Evolutionary conservation across 352 stramenopile genomes (phyloP).

Genomic region (Phytophthora fragariae): DNA sequence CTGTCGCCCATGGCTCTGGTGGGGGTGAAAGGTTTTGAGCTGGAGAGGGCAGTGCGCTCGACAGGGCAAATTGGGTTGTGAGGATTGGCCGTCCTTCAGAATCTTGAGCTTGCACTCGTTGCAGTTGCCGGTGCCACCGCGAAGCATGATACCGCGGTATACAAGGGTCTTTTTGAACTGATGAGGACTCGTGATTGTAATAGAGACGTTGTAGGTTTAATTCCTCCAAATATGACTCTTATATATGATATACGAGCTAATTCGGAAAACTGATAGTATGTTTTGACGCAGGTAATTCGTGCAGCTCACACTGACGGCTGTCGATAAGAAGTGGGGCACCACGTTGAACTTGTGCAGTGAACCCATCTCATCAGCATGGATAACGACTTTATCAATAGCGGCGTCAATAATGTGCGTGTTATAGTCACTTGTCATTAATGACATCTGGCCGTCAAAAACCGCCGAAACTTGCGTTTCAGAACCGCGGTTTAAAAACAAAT

Average conservation of each 20-base stretch:
- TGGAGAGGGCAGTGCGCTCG: constrained; percentile 10
- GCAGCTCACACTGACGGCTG: neutral
- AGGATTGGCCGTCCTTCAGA: constrained; percentile 17
- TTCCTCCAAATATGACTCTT: neutral
- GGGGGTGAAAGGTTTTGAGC: neutral
- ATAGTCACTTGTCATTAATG: neutral
- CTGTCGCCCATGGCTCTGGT: constrained; percentile 33
- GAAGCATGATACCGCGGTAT: neutral
- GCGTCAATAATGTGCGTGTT: neutral
- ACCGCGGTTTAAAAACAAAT: neutral
- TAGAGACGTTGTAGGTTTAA: neutral
- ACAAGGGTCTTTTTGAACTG: neutral
- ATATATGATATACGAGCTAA: neutral
- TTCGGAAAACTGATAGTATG: neutral
- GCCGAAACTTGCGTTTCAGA: constrained; percentile 37
- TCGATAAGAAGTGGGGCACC: neutral
- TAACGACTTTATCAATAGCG: neutral
- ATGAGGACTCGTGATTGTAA: neutral
- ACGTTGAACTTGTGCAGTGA: constrained; percentile 18
- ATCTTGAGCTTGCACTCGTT: constrained; percentile 21
- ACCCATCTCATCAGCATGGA: constrained; percentile 6
- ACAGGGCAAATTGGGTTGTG: constrained; percentile 33
- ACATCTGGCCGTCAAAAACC: neutral
- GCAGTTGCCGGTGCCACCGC: neutral
- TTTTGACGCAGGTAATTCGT: neutral